Conservation (phyloP, 2,329 filamentous ascomycete genomes). For the Trichoderma arundinaceum region DNA sequence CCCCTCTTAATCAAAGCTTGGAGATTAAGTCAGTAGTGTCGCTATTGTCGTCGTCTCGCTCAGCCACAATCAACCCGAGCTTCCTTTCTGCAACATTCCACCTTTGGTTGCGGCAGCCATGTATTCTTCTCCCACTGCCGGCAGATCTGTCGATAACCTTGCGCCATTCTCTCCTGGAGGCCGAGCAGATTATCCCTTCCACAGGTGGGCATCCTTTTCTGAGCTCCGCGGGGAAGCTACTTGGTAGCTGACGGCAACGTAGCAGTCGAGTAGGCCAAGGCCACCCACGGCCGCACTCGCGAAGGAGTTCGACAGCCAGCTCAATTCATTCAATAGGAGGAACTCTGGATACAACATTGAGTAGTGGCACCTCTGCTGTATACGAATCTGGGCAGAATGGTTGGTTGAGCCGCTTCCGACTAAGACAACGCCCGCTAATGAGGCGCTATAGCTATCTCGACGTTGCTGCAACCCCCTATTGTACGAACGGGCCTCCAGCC, state of each 20-base stretch:
- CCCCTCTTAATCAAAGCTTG: conserved; percentile 22
- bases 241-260: conserved; percentile 38
- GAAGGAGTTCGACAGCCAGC: conserved; percentile 84
- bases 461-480: conserved; percentile 88
- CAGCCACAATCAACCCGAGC: conserved; percentile 13
- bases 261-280: conserved; percentile 52
- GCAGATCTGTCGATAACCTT: conserved; percentile 70
- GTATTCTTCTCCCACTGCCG: conserved; percentile 63
- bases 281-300: conserved; percentile 55
- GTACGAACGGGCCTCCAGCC: conserved; percentile 85
- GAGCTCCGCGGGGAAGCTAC: background rate
- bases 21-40: conserved; percentile 14
- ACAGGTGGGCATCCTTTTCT: conserved; percentile 52
- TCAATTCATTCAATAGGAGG: conserved; percentile 88
- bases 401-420: conserved; percentile 44
- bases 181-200: conserved; percentile 63
- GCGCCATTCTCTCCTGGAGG: conserved; percentile 58
- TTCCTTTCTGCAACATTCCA: conserved; percentile 4
- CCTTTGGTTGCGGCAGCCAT: conserved; percentile 51
- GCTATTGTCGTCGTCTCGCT: conserved; percentile 12
- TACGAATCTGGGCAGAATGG: conserved; percentile 84
- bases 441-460: conserved; percentile 75
- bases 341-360: conserved; percentile 72
- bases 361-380: conserved; percentile 60
- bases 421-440: conserved; percentile 19